These are phyloP conservation scores for Bryum argenteum DNA, from an alignment of 225 moss, liverwort and hornwort species.

Conservation along the genomic window DNA sequence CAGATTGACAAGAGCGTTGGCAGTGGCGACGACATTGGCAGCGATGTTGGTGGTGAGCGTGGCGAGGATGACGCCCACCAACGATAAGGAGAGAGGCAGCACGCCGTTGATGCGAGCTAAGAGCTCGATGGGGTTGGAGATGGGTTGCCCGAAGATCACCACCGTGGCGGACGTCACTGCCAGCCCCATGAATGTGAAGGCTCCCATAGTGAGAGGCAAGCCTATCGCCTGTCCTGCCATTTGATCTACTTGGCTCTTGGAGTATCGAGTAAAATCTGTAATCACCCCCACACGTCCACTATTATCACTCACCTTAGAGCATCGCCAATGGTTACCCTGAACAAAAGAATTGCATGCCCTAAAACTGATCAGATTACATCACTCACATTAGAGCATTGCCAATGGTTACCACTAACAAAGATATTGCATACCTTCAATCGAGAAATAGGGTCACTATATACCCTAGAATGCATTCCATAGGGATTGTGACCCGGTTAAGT, in stretches of 20 bases:
- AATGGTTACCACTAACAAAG: too few relatives aligned
- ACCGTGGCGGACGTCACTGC: slow-evolving; percentile 80
- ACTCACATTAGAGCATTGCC: too few relatives aligned
- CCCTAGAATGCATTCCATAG: too few relatives aligned
- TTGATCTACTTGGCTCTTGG: slow-evolving; percentile 72
- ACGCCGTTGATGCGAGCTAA: slow-evolving; percentile 64
- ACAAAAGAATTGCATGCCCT: too few relatives aligned
- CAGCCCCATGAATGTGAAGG: slow-evolving; percentile 78
- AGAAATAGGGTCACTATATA: too few relatives aligned
- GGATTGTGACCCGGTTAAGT: too few relatives aligned
- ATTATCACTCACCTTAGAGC: background rate
- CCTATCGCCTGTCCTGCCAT: slow-evolving; percentile 75
- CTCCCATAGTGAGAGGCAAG: slow-evolving; percentile 75
- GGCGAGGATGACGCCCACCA: slow-evolving; percentile 71
- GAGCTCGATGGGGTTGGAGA: slow-evolving; percentile 71
- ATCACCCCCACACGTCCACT: background rate
- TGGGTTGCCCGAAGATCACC: slow-evolving; percentile 69
- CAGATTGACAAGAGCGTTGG: slow-evolving; percentile 74
- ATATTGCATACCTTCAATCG: too few relatives aligned
- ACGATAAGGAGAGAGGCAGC: slow-evolving; percentile 56
- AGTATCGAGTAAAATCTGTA: slow-evolving; percentile 80
- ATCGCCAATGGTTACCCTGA: too few relatives aligned
- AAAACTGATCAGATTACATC: too few relatives aligned
- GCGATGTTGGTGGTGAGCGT: slow-evolving; percentile 83
- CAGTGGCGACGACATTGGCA: slow-evolving; percentile 80